phyloP scores from a whole-genome alignment of 345 rosid genomes.

The Microcos paniculata region DNA sequence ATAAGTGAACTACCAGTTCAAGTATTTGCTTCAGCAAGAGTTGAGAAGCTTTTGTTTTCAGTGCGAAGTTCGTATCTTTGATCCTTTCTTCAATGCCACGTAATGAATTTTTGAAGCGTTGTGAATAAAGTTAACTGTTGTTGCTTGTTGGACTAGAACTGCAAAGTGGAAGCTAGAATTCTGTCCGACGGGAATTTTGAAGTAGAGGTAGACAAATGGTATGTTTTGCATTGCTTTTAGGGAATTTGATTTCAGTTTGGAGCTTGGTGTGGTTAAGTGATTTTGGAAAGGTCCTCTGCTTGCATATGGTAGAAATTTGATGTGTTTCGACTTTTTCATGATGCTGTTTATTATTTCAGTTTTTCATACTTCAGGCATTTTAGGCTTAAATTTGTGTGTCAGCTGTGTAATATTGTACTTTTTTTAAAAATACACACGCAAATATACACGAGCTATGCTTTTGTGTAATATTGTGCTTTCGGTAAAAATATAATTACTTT shows the following conservation, averaged over 20 bases:
- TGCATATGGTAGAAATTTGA: neutral
- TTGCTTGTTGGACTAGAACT: neutral
- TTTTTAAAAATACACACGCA: no score
- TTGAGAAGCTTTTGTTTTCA: neutral
- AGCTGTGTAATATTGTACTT: no score
- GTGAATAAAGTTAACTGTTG: slow-evolving; percentile 1
- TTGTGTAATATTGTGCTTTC: neutral
- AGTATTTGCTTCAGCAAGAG: slow-evolving; percentile 1
- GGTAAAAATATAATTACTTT: neutral
- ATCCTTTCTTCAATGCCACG: neutral
- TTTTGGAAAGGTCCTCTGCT: neutral
- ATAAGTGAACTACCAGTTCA: no score
- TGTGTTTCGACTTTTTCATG: neutral
- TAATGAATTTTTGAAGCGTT: neutral
- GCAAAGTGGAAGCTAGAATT: slow-evolving; percentile 1
- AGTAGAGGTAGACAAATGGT: slow-evolving; percentile 25
- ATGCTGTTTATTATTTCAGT: slow-evolving; percentile 4
- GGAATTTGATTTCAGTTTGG: neutral
- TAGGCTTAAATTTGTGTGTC: neutral
- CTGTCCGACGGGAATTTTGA: neutral
- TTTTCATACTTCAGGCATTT: neutral
- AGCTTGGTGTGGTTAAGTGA: neutral
- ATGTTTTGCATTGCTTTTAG: neutral
- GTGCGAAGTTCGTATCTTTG: neutral
- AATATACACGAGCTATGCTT: no score